Evolutionary conservation across 805 yeast species (phyloP).

Genomic region (Kodamaea restingae): DNA sequence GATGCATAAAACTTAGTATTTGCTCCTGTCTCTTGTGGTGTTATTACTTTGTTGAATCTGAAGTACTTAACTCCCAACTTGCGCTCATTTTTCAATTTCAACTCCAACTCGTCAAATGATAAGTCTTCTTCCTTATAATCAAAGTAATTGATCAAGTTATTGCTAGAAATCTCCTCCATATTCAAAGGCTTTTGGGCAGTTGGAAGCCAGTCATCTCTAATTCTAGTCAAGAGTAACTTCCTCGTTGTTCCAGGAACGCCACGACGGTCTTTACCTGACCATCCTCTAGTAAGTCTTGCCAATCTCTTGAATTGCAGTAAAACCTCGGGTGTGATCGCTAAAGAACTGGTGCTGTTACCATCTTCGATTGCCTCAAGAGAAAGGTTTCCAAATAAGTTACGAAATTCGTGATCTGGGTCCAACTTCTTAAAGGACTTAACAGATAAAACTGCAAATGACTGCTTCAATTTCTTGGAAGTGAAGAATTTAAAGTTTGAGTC

Average conservation of each 20-base stretch:
- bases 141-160: constrained; percentile 34
- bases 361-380: constrained; percentile 67
- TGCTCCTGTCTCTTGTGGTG: constrained; percentile 32
- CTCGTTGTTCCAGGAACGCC: constrained; percentile 71
- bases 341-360: constrained; percentile 70
- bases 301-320: constrained; percentile 57
- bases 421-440: constrained; percentile 47
- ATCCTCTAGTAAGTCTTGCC: constrained; percentile 62
- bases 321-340: constrained; percentile 65
- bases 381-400: constrained; percentile 64
- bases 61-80: constrained; percentile 51
- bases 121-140: constrained; percentile 33
- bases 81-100: constrained; percentile 29
- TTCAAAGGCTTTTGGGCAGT: constrained; percentile 54
- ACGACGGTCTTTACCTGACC: constrained; percentile 79
- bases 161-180: constrained; percentile 50
- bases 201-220: constrained; percentile 80
- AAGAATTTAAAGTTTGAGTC: constrained; percentile 45
- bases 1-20: constrained; percentile 56
- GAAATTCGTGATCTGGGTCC: constrained; percentile 75
- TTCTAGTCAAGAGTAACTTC: constrained; percentile 63
- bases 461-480: constrained; percentile 43
- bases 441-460: constrained; percentile 38
- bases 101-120: constrained; percentile 23
- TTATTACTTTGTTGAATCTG: constrained; percentile 42